These are phyloP conservation scores for Syzygium malaccense DNA, from an alignment of 441 rosid genomes.

Conservation along the genomic window DNA sequence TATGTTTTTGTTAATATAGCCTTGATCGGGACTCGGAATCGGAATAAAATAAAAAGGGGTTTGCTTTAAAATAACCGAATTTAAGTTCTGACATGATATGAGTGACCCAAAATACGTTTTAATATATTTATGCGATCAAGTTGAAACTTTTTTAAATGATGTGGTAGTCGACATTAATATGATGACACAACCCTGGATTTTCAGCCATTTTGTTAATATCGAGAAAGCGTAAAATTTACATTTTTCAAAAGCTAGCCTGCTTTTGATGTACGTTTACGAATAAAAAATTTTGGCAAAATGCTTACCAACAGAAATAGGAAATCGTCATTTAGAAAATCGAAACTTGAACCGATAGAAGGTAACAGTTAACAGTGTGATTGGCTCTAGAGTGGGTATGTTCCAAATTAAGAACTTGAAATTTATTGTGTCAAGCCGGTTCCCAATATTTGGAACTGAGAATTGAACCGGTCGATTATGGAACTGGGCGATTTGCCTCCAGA, in stretches of 20 bases:
- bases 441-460: not conserved
- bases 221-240: rapidly evolving
- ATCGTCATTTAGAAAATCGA: not conserved
- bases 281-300: not conserved
- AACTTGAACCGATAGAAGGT: not conserved
- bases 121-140: not conserved
- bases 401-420: not conserved
- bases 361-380: not conserved
- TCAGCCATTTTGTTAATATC: not conserved
- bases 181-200: not conserved
- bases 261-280: not conserved
- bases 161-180: not conserved
- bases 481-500: not conserved
- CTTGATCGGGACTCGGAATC: not conserved
- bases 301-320: not conserved
- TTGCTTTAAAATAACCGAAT: not conserved
- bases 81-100: not conserved
- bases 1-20: not conserved
- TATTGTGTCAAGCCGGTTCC: rapidly evolving
- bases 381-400: rapidly evolving
- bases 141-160: not conserved
- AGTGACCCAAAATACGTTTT: not conserved
- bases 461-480: not conserved
- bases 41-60: not conserved
- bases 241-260: not conserved